Evolutionary conservation across 768 basidiomycete genomes (phyloP), one percentile per base, ranked within the genome.

Genomic region (Hericium coralloides): DNA sequence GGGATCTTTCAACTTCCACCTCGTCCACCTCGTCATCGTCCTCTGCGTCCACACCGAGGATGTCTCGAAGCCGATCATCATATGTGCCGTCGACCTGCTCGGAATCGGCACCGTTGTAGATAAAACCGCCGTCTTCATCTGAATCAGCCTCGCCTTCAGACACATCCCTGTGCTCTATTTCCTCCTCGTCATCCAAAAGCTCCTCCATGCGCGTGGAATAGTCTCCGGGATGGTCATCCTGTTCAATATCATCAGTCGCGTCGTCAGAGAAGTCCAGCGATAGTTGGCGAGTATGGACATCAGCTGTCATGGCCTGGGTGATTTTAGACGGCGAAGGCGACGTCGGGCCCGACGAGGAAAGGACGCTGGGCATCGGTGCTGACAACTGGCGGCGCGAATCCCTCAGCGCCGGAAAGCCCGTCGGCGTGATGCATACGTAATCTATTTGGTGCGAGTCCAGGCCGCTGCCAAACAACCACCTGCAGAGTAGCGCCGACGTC

Each of bases 91-190:
- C 70, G 0, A 75, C 68, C 45, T 71, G 63, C 14, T 71, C 70
- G 38, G 83, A 79, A 63, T 93, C 89, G 20, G 82, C 72, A 26
- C 89, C 91, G 26, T 76, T 75, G 65, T 92, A 94, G 26, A 91
- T 59, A 62, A 93, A 93, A 0, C 72, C 82, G 31, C 79, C 82
- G 0, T 75, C 76, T 4, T 79, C 76, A 3, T 75, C 74, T 17
- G 68, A 70, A 22, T 64, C 67, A 4, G 65, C 64, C 14, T 67
- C 68, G 12, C 59, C 60, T 37, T 62, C 65, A 4, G 59, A 58
- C 18, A 38, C 58, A 26, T 39, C 49, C 53, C n/a, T 14, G 45
- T 48, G 23, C 22, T 20, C 18, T 31, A 12, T 49, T 10, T 67
- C 65, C 17, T 69, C 71, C 20, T 68, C 70, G 61, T 73, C 71